These are phyloP conservation scores for Exophiala xenobiotica DNA, from an alignment of 2,329 filamentous ascomycete genomes.

Conservation along the genomic window DNA sequence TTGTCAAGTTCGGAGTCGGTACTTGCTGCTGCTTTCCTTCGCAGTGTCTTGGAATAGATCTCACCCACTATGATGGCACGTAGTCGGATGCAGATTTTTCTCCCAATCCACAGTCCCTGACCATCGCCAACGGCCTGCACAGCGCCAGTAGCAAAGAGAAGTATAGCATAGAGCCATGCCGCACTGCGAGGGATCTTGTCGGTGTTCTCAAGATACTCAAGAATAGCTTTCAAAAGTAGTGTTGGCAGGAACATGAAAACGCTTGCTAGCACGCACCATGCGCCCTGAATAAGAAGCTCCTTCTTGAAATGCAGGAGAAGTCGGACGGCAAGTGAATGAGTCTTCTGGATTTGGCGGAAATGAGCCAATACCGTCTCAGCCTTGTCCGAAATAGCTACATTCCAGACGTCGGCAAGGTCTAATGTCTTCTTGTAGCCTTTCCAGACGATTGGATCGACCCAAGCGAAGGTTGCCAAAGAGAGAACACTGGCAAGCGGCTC, in stretches of 20 bases:
- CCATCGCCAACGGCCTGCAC: conserved; percentile 80
- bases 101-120: conserved; percentile 87
- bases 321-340: conserved; percentile 73
- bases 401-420: conserved; percentile 87
- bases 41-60: conserved; percentile 92
- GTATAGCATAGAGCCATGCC: conserved; percentile 91
- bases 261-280: conserved; percentile 76
- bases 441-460: conserved; percentile 88
- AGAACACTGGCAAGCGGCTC: conserved; percentile 87
- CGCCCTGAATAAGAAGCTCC: conserved; percentile 71
- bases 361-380: conserved; percentile 74
- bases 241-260: conserved; percentile 90
- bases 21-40: conserved; percentile 80
- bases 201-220: conserved; percentile 90
- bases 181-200: conserved; percentile 74
- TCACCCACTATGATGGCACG: conserved; percentile 95
- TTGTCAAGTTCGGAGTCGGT: conserved; percentile 73
- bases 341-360: conserved; percentile 84
- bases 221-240: conserved; percentile 81
- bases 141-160: conserved; percentile 79
- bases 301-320: conserved; percentile 81
- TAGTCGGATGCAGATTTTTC: conserved; percentile 89
- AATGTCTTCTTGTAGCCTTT: conserved; percentile 82
- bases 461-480: conserved; percentile 82
- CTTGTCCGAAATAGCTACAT: conserved; percentile 83